Conservation (phyloP, 495 filamentous ascomycete species). For the Cercophora sp. region DNA sequence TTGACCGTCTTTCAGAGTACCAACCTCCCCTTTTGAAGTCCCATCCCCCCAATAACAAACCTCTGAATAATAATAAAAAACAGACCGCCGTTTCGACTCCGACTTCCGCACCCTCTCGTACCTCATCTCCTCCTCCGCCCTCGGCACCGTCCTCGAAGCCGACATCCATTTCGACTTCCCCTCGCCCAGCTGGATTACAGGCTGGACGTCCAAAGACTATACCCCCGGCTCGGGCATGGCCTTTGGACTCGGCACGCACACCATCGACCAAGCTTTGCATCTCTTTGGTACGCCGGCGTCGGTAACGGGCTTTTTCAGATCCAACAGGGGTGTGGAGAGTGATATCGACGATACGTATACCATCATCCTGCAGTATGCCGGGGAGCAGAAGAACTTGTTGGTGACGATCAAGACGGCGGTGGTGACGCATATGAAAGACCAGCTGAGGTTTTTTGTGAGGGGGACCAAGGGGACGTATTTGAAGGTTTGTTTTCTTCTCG, state of each 20-base stretch:
- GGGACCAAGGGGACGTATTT: conserved; percentile 66
- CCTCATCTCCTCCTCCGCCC: conserved; percentile 44
- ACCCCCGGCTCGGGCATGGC: conserved; percentile 59
- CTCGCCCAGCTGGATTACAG: conserved; percentile 37
- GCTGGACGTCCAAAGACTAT: conserved; percentile 55
- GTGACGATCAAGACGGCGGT: conserved; percentile 50
- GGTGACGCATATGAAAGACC: conserved; percentile 59
- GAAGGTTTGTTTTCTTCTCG: conserved; percentile 36
- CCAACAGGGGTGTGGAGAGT: conserved; percentile 46
- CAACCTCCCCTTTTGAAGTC: background rate
- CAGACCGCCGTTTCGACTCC: conserved; percentile 63
- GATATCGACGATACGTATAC: conserved; percentile 35
- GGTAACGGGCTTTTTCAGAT: conserved; percentile 61
- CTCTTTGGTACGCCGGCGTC: conserved; percentile 61
- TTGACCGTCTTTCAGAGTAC: conserved; percentile 65
- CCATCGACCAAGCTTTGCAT: conserved; percentile 65
- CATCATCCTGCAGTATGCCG: conserved; percentile 34
- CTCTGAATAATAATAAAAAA: background rate
- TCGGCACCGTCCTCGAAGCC: conserved; percentile 62
- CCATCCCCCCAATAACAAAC: background rate
- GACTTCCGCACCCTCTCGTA: conserved; percentile 66
- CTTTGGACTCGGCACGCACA: conserved; percentile 70
- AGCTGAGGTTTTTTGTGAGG: conserved; percentile 64
- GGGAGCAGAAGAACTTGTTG: conserved; percentile 26
- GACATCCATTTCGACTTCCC: conserved; percentile 66